Conservation (phyloP, 2,329 filamentous ascomycete genomes). For the Claviceps digitariae region DNA sequence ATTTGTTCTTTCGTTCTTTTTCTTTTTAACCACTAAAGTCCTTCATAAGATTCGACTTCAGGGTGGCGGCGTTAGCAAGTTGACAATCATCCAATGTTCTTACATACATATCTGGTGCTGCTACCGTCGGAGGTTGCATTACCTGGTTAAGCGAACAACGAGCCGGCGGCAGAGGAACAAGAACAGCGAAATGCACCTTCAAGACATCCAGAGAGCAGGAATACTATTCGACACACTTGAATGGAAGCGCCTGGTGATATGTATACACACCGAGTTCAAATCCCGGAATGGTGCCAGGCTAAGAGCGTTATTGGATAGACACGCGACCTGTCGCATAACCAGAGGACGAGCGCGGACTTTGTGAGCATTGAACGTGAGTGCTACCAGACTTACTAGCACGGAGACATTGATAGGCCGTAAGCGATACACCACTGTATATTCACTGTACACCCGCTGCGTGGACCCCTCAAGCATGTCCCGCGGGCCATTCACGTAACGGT, state of each 20-base stretch:
- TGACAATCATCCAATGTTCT: background rate
- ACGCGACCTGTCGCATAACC: background rate
- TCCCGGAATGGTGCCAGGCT: background rate
- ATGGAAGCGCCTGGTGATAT: background rate
- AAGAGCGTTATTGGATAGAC: background rate
- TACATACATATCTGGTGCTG: slow-evolving; percentile 2
- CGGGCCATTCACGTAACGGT: too few relatives aligned
- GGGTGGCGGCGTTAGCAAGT: background rate
- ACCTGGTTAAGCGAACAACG: background rate
- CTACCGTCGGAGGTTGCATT: background rate
- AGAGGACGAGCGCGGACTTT: background rate
- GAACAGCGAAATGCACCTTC: background rate
- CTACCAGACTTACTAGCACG: too few relatives aligned
- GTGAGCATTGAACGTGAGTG: too few relatives aligned
- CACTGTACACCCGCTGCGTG: too few relatives aligned
- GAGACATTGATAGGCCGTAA: too few relatives aligned
- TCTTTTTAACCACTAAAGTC: background rate
- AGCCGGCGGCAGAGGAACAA: background rate
- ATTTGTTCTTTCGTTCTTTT: too few relatives aligned
- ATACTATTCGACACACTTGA: background rate
- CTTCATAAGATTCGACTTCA: background rate
- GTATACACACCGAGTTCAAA: background rate
- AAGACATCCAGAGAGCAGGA: too few relatives aligned
- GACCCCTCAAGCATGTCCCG: too few relatives aligned
- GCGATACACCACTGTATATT: too few relatives aligned